Base-by-base conservation (phyloP, 139 green algal species). In the Chlorella ohadii region DNA sequence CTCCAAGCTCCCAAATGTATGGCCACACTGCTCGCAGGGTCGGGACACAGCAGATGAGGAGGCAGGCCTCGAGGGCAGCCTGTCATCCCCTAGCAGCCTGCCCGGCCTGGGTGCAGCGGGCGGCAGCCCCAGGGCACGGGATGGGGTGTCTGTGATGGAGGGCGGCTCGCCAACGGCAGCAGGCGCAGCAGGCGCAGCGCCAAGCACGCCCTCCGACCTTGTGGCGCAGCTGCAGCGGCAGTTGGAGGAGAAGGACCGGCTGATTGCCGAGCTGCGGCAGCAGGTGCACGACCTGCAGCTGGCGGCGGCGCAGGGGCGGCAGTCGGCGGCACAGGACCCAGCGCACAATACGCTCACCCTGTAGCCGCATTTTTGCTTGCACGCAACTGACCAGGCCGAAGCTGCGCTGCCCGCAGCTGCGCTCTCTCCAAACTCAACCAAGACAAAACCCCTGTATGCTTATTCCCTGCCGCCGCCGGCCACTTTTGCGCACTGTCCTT, bases 221-320 rank as follows among this genome's bases (percentile, higher is more conserved):
- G 23, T 84, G 66, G 33, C 51, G 4, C 25, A 41, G 68, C 81
- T 85, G 55, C 81, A 72, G 83, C 38, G 34, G 36, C 39, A 89
- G 66, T 23, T 89, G 15, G 34, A 47, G 73, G 63, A 87, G 22
- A 84, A 84, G 64, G 82, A 89, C 55, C 19, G 55, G 28, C 44
- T 65, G 11, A 87, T 89, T 28, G 81, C 79, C 0, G 73, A 68
- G 31, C 64, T 87, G 64, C 41, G 51, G 51, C 51, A 34, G 39
- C 70, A 78, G 66, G 66, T 84, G 33, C 79, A 78, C 17, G 34
- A 84, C 19, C 67, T 84, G 66, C 79, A 70, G 79, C 34, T 78
- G 66, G 44, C 79, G 11, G 63, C 51, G 38, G 78, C 78, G 3
- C 64, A 76, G 41, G 19, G 33, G 15, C 22, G 25, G 5, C 22